A percentile compares a stretch with the other conserved stretches of the same genome.
Evolutionary conservation across 1,139 yeast species (phyloP).

Genomic region (Wickerhamomyces sp.): DNA sequence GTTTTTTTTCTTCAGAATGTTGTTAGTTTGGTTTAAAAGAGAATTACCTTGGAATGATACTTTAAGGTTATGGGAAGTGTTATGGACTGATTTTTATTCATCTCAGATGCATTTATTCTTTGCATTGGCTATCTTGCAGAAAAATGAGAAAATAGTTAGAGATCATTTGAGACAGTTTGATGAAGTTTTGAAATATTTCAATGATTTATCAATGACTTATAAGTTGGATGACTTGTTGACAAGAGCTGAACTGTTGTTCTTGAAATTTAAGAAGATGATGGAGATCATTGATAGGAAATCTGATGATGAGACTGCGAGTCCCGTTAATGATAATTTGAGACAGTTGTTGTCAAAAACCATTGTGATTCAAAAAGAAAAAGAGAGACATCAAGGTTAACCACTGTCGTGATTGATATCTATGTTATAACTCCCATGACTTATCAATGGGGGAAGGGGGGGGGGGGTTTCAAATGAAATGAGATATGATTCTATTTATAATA

Average conservation of each 20-base stretch:
- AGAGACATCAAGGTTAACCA: conserved; percentile 16
- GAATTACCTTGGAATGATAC: conserved; percentile 84
- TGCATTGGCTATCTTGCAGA: conserved; percentile 82
- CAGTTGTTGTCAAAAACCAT: conserved; percentile 52
- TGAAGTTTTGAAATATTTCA: conserved; percentile 88
- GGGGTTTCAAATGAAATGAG: too few relatives aligned
- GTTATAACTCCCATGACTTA: too few relatives aligned
- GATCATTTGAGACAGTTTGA: conserved; percentile 75
- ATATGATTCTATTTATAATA: too few relatives aligned
- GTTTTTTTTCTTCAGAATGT: conserved; percentile 92
- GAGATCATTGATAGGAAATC: conserved; percentile 66
- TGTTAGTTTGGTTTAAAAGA: conserved; percentile 91
- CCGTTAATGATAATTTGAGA: conserved; percentile 52
- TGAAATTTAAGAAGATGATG: conserved; percentile 73
- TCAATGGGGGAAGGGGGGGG: too few relatives aligned
- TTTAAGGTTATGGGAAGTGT: conserved; percentile 78
- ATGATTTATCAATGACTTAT: conserved; percentile 76
- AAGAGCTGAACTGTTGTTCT: conserved; percentile 75
- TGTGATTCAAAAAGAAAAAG: conserved; percentile 57
- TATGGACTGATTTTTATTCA: conserved; percentile 83
- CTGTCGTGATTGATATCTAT: too few relatives aligned
- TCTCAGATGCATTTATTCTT: conserved; percentile 85
- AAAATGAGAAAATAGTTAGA: conserved; percentile 74
- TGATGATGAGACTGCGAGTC: conserved; percentile 19
- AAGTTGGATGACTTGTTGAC: conserved; percentile 70